A percentile compares a stretch with the other conserved stretches of the same genome.
phyloP scores from a whole-genome alignment of 2,329 filamentous ascomycete genomes.

The Hymenotorrendiella dingleyae region DNA sequence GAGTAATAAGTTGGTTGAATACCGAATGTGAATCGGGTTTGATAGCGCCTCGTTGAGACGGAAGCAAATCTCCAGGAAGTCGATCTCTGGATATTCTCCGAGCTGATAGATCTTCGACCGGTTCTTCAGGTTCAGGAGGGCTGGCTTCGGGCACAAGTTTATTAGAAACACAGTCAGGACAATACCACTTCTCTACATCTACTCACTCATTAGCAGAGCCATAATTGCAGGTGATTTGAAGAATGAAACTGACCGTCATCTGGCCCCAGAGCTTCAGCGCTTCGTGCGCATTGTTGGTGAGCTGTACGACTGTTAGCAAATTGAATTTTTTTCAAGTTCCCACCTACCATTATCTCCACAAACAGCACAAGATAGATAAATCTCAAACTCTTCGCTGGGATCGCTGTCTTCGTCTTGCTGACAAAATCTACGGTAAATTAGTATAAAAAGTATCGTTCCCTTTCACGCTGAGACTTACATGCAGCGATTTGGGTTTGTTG shows the following conservation, averaged over 20 bases:
- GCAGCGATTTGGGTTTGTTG: slow-evolving; percentile 52
- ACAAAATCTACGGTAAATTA: slow-evolving; percentile 62
- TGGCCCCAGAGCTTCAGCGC: slow-evolving; percentile 55
- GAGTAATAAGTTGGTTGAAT: slow-evolving; percentile 66
- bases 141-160: slow-evolving; percentile 37
- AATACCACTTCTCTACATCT: slow-evolving; percentile 58
- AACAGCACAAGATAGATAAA: slow-evolving; percentile 67
- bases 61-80: slow-evolving; percentile 65
- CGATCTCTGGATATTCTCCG: slow-evolving; percentile 57
- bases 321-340: slow-evolving; percentile 7
- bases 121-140: slow-evolving; percentile 14
- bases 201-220: slow-evolving; percentile 12
- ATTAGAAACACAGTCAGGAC: slow-evolving; percentile 44
- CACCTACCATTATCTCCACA: slow-evolving; percentile 80
- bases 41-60: slow-evolving; percentile 57
- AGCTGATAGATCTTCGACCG: slow-evolving; percentile 28
- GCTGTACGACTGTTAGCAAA: slow-evolving; percentile 53
- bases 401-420: slow-evolving; percentile 77
- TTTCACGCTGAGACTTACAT: slow-evolving; percentile 44
- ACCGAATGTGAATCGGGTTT: slow-evolving; percentile 70
- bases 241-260: slow-evolving; percentile 52
- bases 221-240: neutral
- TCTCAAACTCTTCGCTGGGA: slow-evolving; percentile 73
- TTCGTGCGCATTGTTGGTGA: slow-evolving; percentile 83
- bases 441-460: slow-evolving; percentile 1